These are phyloP conservation scores for Leucogyrophana mollusca DNA, from an alignment of 768 basidiomycete species.

Conservation along the genomic window DNA sequence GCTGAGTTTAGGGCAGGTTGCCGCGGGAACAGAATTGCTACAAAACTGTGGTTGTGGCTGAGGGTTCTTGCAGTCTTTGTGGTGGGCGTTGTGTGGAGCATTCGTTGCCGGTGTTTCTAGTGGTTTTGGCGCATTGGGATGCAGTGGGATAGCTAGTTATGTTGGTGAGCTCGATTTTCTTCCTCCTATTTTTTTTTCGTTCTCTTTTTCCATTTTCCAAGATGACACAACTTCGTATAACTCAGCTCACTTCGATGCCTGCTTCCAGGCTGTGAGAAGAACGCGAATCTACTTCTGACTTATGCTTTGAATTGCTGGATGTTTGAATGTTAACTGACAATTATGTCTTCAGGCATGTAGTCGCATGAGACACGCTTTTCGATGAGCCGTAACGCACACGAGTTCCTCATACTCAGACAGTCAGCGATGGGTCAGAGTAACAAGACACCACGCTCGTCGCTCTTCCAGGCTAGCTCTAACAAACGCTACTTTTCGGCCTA, in stretches of 20 bases:
- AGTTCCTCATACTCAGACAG: no score
- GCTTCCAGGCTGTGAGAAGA: slow-evolving; percentile 53
- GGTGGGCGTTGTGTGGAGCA: not conserved
- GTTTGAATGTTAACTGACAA: slow-evolving; percentile 26
- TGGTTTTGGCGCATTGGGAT: no score
- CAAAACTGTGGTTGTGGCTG: not conserved
- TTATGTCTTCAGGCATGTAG: slow-evolving; percentile 1
- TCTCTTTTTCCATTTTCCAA: slow-evolving; percentile 4
- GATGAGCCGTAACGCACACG: no score
- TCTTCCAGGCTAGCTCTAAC: no score
- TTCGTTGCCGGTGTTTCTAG: not conserved
- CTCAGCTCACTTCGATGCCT: slow-evolving; percentile 69
- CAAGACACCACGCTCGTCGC: no score
- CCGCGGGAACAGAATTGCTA: not conserved
- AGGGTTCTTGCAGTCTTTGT: not conserved
- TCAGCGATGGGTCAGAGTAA: no score
- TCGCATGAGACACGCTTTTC: no score
- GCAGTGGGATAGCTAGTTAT: no score
- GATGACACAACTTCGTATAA: slow-evolving; percentile 38
- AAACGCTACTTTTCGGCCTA: no score
- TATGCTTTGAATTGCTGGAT: slow-evolving; percentile 1
- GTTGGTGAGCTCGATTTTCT: slow-evolving; percentile 4
- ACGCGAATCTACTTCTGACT: slow-evolving; percentile 42
- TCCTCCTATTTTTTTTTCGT: not conserved
- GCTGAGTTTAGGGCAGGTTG: slow-evolving; percentile 27